These are phyloP conservation scores for Tetraselmis striata DNA, from an alignment of 139 green algal genomes.

Conservation along the genomic window DNA sequence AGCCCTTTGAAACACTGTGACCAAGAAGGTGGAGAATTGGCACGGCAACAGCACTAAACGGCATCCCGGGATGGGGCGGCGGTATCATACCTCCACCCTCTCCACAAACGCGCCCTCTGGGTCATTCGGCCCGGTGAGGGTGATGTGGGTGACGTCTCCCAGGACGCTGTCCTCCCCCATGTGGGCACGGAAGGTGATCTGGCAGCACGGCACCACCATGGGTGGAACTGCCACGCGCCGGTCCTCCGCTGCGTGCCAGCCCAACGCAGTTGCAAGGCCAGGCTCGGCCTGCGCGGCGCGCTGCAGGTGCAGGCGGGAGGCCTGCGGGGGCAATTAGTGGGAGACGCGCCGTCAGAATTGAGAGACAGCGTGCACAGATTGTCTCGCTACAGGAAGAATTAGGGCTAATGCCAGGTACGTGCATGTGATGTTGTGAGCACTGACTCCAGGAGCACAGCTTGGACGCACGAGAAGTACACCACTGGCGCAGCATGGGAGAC, in stretches of 20 bases:
- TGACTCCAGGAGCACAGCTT: too few species aligned
- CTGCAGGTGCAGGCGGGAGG: background rate
- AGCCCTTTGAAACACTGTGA: too few species aligned
- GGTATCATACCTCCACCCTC: background rate
- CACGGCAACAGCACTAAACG: too few species aligned
- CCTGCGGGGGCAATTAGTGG: background rate
- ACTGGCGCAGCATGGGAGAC: too few species aligned
- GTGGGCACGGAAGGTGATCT: background rate
- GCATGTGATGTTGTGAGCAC: too few species aligned
- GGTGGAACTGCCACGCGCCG: background rate
- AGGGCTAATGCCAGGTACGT: too few species aligned
- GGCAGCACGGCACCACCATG: background rate
- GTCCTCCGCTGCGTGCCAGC: background rate
- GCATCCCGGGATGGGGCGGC: too few species aligned
- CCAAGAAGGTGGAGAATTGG: too few species aligned
- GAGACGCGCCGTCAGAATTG: too few species aligned
- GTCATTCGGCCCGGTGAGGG: background rate
- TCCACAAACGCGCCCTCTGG: background rate
- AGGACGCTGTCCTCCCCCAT: background rate
- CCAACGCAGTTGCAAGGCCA: background rate
- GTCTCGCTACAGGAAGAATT: too few species aligned
- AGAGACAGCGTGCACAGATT: too few species aligned
- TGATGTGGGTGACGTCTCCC: background rate
- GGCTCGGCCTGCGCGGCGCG: background rate
- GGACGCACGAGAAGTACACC: too few species aligned